Base-by-base conservation (phyloP, 345 rosid genomes). In the Acer saccharum region DNA sequence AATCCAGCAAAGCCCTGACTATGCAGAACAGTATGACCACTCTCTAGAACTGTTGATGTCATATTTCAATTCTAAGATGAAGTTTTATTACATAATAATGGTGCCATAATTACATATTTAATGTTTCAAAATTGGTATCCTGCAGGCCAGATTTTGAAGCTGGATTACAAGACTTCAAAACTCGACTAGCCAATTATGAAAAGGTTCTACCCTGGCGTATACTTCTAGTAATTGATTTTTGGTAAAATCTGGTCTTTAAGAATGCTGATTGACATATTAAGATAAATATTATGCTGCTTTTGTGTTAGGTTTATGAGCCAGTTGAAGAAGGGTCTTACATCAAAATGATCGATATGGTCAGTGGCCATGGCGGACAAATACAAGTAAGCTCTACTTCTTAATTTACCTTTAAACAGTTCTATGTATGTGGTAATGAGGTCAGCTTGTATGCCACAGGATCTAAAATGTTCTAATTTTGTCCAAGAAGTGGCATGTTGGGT, bases 271-370 rank as follows among this genome's bases (percentile, higher is more conserved):
- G 52, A 81, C 6, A 68, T 41, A 13, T 72, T 20, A 54, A 58
- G 68, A 10, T 71, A 69, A 77, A 57, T 75, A 60, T 21, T 73
- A 64, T 78, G 16, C 69, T 83, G 79, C 55, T 68, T 60, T 84
- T 74, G 48, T 86, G 48, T 86, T 76, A 97, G 99, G 98, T 91
- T 72, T 97, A 97, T 86, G 99, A 97, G 84, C 97, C 98, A 44
- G 99, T 94, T 25, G 98, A 97, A 80, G 99, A 97, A 88, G 98
- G 99, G 68, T 97, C 98, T 65, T 97, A 93, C 79, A 94, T 97
- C 83, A 97, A 97, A 88, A 97, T 94, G 99, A 97, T 97, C 81
- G 99, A 97, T 87, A 94, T 93, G 98, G 98, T 87, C 86, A 90
- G 95, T 81, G 99, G 99, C 41, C 83, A 91, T 80, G 98, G 94